These are phyloP conservation scores for Tranzscheliella williamsii DNA, from an alignment of 1,284 basidiomycete genomes.

Conservation along the genomic window DNA sequence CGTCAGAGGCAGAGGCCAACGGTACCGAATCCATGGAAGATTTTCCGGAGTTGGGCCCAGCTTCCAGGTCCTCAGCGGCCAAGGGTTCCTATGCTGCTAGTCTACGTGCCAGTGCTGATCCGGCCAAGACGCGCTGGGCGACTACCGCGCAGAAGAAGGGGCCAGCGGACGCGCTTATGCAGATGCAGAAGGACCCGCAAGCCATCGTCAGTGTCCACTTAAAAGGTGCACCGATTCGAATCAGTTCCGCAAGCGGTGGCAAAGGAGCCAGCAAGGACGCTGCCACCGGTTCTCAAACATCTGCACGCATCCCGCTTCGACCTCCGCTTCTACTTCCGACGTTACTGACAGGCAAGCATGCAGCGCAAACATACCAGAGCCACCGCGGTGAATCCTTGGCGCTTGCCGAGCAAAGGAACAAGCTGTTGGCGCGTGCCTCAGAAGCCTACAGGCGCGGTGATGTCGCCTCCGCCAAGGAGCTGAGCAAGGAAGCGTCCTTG, in stretches of 20 bases:
- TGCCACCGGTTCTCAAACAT: constrained; percentile 3
- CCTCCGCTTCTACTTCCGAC: constrained; percentile 84
- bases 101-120: constrained; percentile 20
- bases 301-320: constrained; percentile 68
- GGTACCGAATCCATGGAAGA: constrained; percentile 66
- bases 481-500: constrained; percentile 88
- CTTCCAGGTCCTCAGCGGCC: constrained; percentile 4
- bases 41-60: constrained; percentile 75
- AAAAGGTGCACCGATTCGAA: constrained; percentile 15
- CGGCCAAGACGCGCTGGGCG: constrained; percentile 48
- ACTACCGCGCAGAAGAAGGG: constrained; percentile 35
- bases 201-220: constrained; percentile 24
- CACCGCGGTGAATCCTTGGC: constrained; percentile 84
- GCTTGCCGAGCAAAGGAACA: constrained; percentile 88
- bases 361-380: constrained; percentile 81
- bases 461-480: constrained; percentile 89
- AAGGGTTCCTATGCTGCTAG: constrained; percentile 31
- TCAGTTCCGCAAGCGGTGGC: background rate
- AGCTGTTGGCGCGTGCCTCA: constrained; percentile 89
- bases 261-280: constrained; percentile 1
- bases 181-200: constrained; percentile 18
- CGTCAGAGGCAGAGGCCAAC: constrained; percentile 1
- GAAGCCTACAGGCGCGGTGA: constrained; percentile 93
- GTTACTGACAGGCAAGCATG: constrained; percentile 65
- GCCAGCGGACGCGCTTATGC: constrained; percentile 12